Evolutionary conservation across 176 grass and related monocot genomes (phyloP), one percentile per base, ranked within the genome.

Genomic region (Oropetium thomaeum): DNA sequence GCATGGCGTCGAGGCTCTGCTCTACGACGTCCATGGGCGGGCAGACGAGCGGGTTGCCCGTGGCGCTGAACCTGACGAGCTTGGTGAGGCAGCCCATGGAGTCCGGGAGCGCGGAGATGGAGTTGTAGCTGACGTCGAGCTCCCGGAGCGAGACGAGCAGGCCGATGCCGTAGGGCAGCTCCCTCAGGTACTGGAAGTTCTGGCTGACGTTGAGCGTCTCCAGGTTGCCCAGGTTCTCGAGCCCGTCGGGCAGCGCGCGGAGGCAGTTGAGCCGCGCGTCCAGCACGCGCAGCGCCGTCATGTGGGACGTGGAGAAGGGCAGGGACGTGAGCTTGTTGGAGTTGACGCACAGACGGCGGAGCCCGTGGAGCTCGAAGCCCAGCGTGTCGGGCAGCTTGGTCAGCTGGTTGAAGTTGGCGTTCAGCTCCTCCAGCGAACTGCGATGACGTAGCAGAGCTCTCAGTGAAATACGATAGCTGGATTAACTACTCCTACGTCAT

Each of bases 371-470:
- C 82, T 99, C 96, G 53, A 90, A 99, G 25, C 96, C 96, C 30
- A 99, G 90, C 17, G 90, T 99, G 59, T 94, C 92, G n/a, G 96
- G 96, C 57, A 99, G 89, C 62, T 41, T 53, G 0, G 82, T 83
- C 65, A 99, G 84, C 71, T 96, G 81, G 90, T 99, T 99, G 85
- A 96, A 99, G 80, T 94, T 99, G 73, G 89, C 92, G 87, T 92
- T 87, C 71, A 99, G 76, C 75, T 99, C 96, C 47, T 96, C 89
- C 52, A 99, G 70, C 5, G 85, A 85, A 2, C 96, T 99, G 81
- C 6, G 20, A 48, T 7, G 25, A 5, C 2, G 17, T 2, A 37
- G 5, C 26, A 20, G 22, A 28, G 35, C 16, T 17, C 2, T 5
- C 27, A 42, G 37, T 41, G 23, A 42, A n/a, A n/a, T n/a, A n/a